These are phyloP conservation scores for Ilyonectria destructans DNA, from an alignment of 2,329 filamentous ascomycete species.

Conservation along the genomic window DNA sequence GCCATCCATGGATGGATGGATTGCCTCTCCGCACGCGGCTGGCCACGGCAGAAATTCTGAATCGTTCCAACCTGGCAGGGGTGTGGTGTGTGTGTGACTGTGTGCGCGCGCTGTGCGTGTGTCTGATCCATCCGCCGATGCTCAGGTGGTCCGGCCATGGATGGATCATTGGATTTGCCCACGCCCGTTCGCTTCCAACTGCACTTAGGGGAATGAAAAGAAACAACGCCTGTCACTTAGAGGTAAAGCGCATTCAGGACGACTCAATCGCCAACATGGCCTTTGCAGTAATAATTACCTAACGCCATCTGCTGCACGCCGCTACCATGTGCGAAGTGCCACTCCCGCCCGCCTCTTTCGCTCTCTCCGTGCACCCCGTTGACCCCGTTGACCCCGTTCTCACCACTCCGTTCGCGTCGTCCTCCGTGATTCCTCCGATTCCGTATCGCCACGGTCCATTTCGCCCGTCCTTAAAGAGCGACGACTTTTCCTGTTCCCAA, in stretches of 20 bases:
- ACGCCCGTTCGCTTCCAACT: slow-evolving; percentile 62
- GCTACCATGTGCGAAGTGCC: background rate
- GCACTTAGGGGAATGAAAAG: slow-evolving; percentile 71
- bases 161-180: slow-evolving; percentile 32
- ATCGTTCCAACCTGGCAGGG: slow-evolving; percentile 31
- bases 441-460: slow-evolving; percentile 19
- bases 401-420: slow-evolving; percentile 11
- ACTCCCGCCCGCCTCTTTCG: slow-evolving; percentile 26
- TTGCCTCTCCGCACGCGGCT: slow-evolving; percentile 25
- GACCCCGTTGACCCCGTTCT: slow-evolving; percentile 11
- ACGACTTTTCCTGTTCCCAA: slow-evolving; percentile 28
- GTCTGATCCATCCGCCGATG: slow-evolving; percentile 6
- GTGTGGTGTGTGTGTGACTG: slow-evolving; percentile 24
- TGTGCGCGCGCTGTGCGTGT: slow-evolving; percentile 10
- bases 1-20: background rate
- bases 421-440: slow-evolving; percentile 28
- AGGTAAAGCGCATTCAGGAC: slow-evolving; percentile 28
- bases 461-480: slow-evolving; percentile 43
- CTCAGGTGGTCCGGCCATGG: slow-evolving; percentile 32
- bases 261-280: slow-evolving; percentile 30
- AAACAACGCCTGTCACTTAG: slow-evolving; percentile 35
- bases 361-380: slow-evolving; percentile 16
- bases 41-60: slow-evolving; percentile 35
- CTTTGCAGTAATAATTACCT: slow-evolving; percentile 51
- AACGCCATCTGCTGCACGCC: slow-evolving; percentile 33